Base-by-base conservation (phyloP, 1,284 basidiomycete species). In the Ustilago shanxiensis region DNA sequence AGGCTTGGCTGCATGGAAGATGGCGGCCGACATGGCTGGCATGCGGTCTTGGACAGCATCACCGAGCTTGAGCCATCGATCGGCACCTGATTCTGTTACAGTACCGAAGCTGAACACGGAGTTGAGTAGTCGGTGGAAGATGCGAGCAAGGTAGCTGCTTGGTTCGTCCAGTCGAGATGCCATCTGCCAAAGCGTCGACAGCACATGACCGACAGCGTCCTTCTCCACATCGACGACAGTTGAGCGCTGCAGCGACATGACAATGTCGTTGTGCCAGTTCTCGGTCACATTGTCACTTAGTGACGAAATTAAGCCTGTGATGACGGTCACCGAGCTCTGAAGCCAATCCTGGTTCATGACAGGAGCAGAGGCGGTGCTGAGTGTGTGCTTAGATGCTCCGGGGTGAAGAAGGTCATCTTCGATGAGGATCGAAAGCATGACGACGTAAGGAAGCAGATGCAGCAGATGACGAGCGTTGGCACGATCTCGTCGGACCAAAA, bases 401-500 rank as follows among this genome's bases (percentile, higher is more conserved):
- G 90, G 90, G 0, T 92, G 73, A 2, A 87, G 66, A 47, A 72
- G 31, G 22, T 87, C 87, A 66, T 89, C 89, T 47, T 86, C 77
- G 10, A 88, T 86, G 9, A 72, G 50, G 3, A 83, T 59, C 7
- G 80, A 80, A 1, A 88, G 80, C 0, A 86, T 70, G 9, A 87
- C 72, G 26, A 86, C 56, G 60, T 86, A 77, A 1, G 82, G 79
- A 29, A 88, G 14, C 88, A 89, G 90, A 91, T 93, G 80, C 0
- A 90, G 71, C 64, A 92, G 89, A 13, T 87, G 86, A 49, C 89
- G 90, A 1, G 92, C 91, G 1, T 90, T 79, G 5, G 88, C 87
- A 18, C 93, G 90, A 79, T 95, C 90, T 2, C 90, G 88, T 1
- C 88, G 83, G 35, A 94, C 88, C 33, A 91, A 84, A 1, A 89